These are phyloP conservation scores for Celoporthe dispersa DNA, from an alignment of 2,329 filamentous ascomycete genomes.

Conservation along the genomic window DNA sequence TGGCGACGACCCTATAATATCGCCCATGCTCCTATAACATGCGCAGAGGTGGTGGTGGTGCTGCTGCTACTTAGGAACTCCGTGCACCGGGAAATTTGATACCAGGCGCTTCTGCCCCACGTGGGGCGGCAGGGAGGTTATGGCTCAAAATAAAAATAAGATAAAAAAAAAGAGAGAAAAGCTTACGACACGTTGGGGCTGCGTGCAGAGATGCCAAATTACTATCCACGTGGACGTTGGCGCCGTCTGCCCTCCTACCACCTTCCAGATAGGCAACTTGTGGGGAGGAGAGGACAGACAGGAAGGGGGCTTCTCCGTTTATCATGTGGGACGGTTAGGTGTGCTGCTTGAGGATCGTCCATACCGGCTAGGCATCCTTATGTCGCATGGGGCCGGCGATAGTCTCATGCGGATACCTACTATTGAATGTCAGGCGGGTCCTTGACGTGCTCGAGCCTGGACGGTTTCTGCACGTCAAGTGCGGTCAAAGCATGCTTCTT, in stretches of 20 bases:
- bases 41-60: background rate
- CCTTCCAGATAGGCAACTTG: background rate
- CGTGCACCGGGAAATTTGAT: background rate
- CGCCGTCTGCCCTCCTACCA: background rate
- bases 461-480: background rate
- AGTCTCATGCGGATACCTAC: background rate
- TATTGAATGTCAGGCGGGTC: constrained; percentile 7
- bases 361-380: background rate
- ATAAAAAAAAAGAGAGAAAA: background rate
- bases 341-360: background rate
- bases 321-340: background rate
- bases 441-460: background rate
- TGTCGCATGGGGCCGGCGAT: constrained; percentile 5
- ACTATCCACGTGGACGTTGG: background rate
- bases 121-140: background rate
- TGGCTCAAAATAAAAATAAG: background rate
- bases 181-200: background rate
- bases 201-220: background rate
- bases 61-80: background rate
- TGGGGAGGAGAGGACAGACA: background rate
- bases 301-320: background rate
- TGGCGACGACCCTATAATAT: background rate
- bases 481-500: background rate
- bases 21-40: background rate
- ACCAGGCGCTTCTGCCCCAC: background rate